Percentiles rank a stretch among this genome's conserved stretches.
Evolutionary conservation across 2,329 filamentous ascomycete species (phyloP).

Genomic region (Colletotrichum sp.): DNA sequence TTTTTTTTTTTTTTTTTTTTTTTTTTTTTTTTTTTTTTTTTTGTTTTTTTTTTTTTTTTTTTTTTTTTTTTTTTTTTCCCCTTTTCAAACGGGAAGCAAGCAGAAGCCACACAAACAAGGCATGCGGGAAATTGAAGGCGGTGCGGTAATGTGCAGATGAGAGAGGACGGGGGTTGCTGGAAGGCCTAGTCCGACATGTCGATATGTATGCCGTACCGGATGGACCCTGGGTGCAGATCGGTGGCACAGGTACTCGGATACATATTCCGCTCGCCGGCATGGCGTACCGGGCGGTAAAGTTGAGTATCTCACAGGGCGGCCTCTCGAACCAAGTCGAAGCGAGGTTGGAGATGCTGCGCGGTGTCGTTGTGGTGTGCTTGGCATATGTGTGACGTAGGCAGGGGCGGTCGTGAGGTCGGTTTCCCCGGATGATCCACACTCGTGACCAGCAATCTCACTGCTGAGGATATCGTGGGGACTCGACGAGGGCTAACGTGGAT

Average conservation of each 20-base stretch:
- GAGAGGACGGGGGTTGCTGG: neutral
- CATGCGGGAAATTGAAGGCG: neutral
- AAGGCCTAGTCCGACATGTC: neutral
- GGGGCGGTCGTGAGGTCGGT: neutral
- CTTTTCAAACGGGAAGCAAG: neutral
- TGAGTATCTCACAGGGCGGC: neutral
- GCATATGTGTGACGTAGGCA: neutral
- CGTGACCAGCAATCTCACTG: neutral
- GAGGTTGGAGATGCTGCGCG: neutral
- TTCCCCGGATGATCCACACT: slow-evolving; percentile 6
- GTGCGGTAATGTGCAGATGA: neutral
- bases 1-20: too few species aligned
- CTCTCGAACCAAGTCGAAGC: neutral
- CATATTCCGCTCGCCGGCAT: neutral
- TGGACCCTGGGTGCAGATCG: neutral
- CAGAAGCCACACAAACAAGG: neutral
- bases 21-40: neutral
- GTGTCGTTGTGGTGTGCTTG: neutral
- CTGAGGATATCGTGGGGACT: neutral
- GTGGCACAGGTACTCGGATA: neutral
- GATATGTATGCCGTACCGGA: neutral
- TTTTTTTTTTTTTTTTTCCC: neutral
- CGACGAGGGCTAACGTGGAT: neutral
- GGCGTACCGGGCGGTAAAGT: neutral
- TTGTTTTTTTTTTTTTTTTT: neutral